Conservation (phyloP, 192 early-diverging fungal genomes). For the Coemansia sp. region DNA sequence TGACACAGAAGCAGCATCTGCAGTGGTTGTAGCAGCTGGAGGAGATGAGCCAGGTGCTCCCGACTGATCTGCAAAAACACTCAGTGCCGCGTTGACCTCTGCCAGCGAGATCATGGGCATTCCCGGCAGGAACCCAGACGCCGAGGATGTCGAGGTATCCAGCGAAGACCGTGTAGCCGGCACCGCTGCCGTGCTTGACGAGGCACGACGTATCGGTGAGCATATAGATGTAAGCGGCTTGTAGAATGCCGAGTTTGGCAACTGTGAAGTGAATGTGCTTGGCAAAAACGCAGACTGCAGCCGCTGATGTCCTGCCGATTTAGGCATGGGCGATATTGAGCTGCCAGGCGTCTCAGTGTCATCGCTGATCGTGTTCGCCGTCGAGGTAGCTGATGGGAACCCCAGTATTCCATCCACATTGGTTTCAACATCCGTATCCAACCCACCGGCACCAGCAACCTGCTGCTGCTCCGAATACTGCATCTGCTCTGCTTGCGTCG, state of each 20-base stretch:
- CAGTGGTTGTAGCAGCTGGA: not conserved
- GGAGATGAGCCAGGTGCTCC: not conserved
- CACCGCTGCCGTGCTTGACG: slow-evolving; percentile 1
- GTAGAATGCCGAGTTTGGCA: slow-evolving; percentile 51
- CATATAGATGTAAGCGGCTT: slow-evolving; percentile 48
- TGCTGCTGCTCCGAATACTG: too few relatives aligned
- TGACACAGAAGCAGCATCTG: too few relatives aligned
- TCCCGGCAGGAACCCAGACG: not conserved
- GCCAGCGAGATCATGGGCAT: slow-evolving; percentile 25
- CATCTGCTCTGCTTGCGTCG: not conserved
- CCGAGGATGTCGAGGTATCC: not conserved
- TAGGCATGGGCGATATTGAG: not conserved
- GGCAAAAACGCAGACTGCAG: not conserved
- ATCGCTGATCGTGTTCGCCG: not conserved
- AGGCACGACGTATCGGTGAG: slow-evolving; percentile 9
- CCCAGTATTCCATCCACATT: not conserved
- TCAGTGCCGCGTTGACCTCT: slow-evolving; percentile 30
- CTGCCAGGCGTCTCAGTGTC: not conserved
- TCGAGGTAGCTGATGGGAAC: not conserved
- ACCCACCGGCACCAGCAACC: not conserved
- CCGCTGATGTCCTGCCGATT: not conserved
- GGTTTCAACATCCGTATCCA: not conserved
- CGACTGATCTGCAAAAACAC: slow-evolving; percentile 12
- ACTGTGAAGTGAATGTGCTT: slow-evolving; percentile 25
- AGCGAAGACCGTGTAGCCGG: not conserved